A percentile compares a stretch with the other conserved stretches of the same genome.
phyloP scores from a whole-genome alignment of 1,284 basidiomycete species.

The Sutorius eximius region DNA sequence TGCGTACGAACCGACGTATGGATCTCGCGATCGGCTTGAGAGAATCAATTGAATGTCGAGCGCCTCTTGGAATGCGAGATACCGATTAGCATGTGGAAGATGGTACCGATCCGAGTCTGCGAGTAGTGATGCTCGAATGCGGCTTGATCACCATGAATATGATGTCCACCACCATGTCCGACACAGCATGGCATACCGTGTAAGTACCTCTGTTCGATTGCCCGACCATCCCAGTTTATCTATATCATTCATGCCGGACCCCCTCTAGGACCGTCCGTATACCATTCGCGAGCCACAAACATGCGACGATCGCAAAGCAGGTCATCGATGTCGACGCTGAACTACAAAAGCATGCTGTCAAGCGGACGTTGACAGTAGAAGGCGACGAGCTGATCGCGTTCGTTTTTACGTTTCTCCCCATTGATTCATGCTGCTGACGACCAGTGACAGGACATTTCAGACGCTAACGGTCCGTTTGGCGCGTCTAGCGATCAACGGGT shows the following conservation, averaged over 20 bases:
- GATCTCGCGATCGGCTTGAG: neutral
- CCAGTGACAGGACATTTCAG: slow-evolving; percentile 56
- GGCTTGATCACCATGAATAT: slow-evolving; percentile 2
- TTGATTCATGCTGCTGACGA: slow-evolving; percentile 3
- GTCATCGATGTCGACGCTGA: slow-evolving; percentile 85
- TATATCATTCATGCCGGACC: slow-evolving; percentile 5
- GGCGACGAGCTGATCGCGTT: slow-evolving; percentile 72
- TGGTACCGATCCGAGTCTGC: neutral
- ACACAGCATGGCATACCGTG: slow-evolving; percentile 34
- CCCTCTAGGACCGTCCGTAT: slow-evolving; percentile 64
- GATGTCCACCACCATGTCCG: slow-evolving; percentile 23
- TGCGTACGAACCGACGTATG: neutral
- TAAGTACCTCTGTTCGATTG: slow-evolving; percentile 13
- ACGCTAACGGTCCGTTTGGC: slow-evolving; percentile 83
- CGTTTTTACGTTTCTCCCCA: slow-evolving; percentile 23
- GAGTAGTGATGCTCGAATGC: neutral
- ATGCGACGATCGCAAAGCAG: slow-evolving; percentile 77
- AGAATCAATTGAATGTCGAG: neutral
- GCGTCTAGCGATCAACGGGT: slow-evolving; percentile 78
- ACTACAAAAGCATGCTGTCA: slow-evolving; percentile 76
- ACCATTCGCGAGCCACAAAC: slow-evolving; percentile 70
- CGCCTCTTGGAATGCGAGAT: neutral
- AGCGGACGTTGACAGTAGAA: slow-evolving; percentile 65
- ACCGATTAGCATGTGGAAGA: neutral
- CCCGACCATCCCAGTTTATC: neutral